A percentile compares a stretch with the other conserved stretches of the same genome.
These are phyloP conservation scores for Cicer yamashitae DNA, from an alignment of 306 rosid genomes.

Conservation along the genomic window DNA sequence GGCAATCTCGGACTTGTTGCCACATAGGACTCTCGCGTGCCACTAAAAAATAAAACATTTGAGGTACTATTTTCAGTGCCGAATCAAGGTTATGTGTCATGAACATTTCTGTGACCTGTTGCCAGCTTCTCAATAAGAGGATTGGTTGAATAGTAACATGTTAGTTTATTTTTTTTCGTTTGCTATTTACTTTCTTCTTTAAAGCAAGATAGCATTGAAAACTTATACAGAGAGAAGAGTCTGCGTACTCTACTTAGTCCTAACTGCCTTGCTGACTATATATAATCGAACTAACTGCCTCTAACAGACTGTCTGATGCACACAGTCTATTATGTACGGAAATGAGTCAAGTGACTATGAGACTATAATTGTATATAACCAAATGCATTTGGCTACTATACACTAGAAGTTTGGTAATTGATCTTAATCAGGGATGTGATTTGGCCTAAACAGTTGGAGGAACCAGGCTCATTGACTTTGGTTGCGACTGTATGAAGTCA, in stretches of 20 bases:
- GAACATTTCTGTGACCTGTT: background rate
- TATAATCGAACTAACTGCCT: background rate
- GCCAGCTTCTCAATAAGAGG: background rate
- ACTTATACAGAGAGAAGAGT: too few species aligned
- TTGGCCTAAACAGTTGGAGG: background rate
- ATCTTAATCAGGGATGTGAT: background rate
- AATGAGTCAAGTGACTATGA: background rate
- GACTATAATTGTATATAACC: background rate
- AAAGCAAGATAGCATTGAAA: background rate
- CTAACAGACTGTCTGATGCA: background rate
- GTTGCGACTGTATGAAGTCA: background rate
- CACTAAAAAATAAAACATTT: background rate
- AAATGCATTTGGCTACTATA: background rate
- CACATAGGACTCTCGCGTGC: background rate
- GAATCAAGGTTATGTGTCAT: too few species aligned
- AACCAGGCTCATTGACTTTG: background rate
- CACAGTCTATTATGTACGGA: background rate
- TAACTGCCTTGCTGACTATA: background rate
- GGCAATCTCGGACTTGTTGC: background rate
- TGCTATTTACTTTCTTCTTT: background rate
- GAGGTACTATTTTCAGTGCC: background rate
- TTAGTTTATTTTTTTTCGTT: too few species aligned
- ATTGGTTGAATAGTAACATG: background rate
- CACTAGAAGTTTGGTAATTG: background rate
- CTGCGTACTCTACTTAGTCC: too few species aligned